Evolutionary conservation across 2,329 filamentous ascomycete genomes (phyloP).

Genomic region (Beauveria varroae): DNA sequence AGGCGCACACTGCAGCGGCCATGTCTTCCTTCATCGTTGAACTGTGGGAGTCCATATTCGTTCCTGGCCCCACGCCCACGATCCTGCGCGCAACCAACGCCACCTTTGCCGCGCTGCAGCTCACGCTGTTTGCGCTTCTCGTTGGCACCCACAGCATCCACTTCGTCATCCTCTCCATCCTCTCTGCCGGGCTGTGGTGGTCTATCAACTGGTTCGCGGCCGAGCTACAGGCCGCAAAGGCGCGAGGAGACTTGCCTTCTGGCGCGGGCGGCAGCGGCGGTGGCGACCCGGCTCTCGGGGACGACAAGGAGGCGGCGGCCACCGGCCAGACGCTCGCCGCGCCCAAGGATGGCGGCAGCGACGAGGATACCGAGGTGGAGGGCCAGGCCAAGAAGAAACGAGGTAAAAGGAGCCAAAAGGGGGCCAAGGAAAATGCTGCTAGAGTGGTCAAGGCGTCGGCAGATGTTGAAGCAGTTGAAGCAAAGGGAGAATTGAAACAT

Average conservation of each 20-base stretch:
- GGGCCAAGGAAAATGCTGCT: conserved; percentile 9
- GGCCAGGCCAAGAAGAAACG: conserved; percentile 17
- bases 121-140: conserved; percentile 68
- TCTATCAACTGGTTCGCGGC: conserved; percentile 94
- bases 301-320: conserved; percentile 19
- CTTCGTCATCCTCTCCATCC: conserved; percentile 71
- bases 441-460: conserved; percentile 16
- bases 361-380: conserved; percentile 41
- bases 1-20: conserved; percentile 4
- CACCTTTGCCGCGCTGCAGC: conserved; percentile 78
- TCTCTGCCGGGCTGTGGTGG: conserved; percentile 82
- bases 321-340: conserved; percentile 9
- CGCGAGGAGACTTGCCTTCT: conserved; percentile 22
- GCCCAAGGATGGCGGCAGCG: conserved; percentile 25
- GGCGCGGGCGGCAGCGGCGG: not conserved
- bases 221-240: conserved; percentile 45
- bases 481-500: conserved; percentile 42
- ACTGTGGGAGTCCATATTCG: conserved; percentile 91
- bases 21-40: conserved; percentile 62
- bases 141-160: conserved; percentile 80
- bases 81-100: conserved; percentile 85
- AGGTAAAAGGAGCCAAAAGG: conserved; percentile 13
- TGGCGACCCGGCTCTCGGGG: conserved; percentile 10
- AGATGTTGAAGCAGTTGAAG: conserved; percentile 37
- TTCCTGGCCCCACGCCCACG: conserved; percentile 79